A percentile compares a stretch with the other conserved stretches of the same genome.
Conservation (phyloP, 805 yeast genomes). For the Saccharomyces eubayanus region DNA sequence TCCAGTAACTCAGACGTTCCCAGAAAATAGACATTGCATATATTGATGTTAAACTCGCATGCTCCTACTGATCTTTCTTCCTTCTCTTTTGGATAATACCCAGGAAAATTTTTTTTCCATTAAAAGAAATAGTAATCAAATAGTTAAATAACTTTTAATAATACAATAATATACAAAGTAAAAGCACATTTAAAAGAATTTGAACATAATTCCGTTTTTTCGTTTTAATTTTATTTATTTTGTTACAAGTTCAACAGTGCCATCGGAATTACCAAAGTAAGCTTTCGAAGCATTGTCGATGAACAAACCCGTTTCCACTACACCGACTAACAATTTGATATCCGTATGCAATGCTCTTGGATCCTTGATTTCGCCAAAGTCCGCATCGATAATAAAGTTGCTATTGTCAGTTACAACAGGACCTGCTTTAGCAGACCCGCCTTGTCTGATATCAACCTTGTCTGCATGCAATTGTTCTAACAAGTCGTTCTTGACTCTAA, state of each 20-base stretch:
- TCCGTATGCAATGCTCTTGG: conserved; percentile 48
- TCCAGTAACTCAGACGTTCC: conserved; percentile 43
- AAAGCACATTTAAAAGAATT: neutral
- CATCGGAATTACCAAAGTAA: conserved; percentile 83
- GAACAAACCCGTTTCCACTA: conserved; percentile 93
- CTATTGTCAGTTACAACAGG: conserved; percentile 95
- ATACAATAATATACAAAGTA: neutral
- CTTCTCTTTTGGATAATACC: neutral
- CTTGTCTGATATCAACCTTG: conserved; percentile 67
- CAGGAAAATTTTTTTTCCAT: neutral
- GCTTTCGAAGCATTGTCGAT: conserved; percentile 61
- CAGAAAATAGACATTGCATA: conserved; percentile 7
- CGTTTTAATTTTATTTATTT: conserved; percentile 15
- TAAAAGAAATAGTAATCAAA: neutral
- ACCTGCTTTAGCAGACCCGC: conserved; percentile 90
- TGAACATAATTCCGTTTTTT: neutral
- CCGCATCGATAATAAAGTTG: conserved; percentile 87
- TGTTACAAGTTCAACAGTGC: conserved; percentile 38
- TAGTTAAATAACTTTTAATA: neutral
- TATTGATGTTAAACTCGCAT: neutral
- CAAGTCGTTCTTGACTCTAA: conserved; percentile 62
- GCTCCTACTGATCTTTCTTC: neutral
- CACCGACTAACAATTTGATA: conserved; percentile 78
- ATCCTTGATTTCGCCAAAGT: conserved; percentile 65
- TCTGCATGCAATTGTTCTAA: conserved; percentile 37